Evolutionary conservation across 805 yeast species (phyloP).

Genomic region (Priceomyces melissophilus): DNA sequence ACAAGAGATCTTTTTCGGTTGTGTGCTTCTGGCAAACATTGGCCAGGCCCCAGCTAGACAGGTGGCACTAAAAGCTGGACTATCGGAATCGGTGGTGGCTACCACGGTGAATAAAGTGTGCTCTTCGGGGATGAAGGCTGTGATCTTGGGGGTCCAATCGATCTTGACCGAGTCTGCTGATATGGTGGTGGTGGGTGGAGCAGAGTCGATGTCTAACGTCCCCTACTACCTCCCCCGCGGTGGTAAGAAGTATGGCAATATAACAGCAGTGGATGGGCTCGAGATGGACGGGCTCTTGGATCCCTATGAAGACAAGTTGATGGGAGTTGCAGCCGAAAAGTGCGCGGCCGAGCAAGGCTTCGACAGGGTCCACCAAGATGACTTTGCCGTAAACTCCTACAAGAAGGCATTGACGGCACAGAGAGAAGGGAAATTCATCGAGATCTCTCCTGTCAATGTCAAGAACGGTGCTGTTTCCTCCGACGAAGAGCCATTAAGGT

Average conservation of each 20-base stretch:
- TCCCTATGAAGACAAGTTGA: conserved; percentile 81
- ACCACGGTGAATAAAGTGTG: conserved; percentile 95
- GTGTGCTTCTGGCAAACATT: conserved; percentile 85
- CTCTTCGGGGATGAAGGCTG: conserved; percentile 92
- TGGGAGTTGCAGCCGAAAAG: conserved; percentile 98
- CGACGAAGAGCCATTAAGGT: conserved; percentile 83
- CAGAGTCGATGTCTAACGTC: conserved; percentile 94
- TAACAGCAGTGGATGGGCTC: conserved; percentile 77
- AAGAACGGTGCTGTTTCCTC: conserved; percentile 69
- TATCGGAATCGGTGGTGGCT: conserved; percentile 75
- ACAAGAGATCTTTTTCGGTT: conserved; percentile 90
- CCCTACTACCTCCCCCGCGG: conserved; percentile 90
- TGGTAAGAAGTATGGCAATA: conserved; percentile 89
- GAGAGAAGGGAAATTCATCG: conserved; percentile 76
- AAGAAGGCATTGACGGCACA: conserved; percentile 82
- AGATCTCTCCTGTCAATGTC: conserved; percentile 83
- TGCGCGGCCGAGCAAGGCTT: conserved; percentile 81
- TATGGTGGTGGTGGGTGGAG: conserved; percentile 94
- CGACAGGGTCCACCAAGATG: conserved; percentile 85
- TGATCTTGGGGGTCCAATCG: conserved; percentile 86
- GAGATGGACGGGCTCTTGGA: conserved; percentile 91
- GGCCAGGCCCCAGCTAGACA: conserved; percentile 99
- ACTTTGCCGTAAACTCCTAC: conserved; percentile 80
- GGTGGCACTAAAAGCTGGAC: conserved; percentile 88
- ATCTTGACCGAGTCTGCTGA: conserved; percentile 87